phyloP scores from a whole-genome alignment of 768 basidiomycete genomes.

The Termitomyces sp. region DNA sequence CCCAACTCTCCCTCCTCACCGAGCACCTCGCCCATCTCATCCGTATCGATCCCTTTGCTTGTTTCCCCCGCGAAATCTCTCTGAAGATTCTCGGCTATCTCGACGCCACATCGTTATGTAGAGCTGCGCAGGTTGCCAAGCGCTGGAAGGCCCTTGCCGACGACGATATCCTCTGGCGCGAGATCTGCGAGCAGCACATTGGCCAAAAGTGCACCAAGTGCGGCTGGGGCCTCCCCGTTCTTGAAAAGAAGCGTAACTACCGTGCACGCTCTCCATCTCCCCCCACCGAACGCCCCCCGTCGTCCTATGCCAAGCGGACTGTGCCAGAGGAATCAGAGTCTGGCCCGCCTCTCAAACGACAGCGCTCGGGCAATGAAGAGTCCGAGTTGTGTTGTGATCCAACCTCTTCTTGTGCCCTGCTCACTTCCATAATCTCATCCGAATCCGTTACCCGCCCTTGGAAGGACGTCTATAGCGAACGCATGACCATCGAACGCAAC shows the following conservation, averaged over 20 bases:
- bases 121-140: slow-evolving; percentile 86
- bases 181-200: slow-evolving; percentile 98
- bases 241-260: slow-evolving; percentile 67
- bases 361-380: slow-evolving; percentile 30
- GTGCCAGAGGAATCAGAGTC: slow-evolving; percentile 25
- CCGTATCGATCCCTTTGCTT: slow-evolving; percentile 90
- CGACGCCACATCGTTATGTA: slow-evolving; percentile 89
- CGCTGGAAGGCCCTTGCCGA: slow-evolving; percentile 89
- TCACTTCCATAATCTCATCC: slow-evolving; percentile 25
- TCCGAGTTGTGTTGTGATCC: slow-evolving; percentile 5
- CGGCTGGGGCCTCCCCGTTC: slow-evolving; percentile 93
- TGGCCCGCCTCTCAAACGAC: slow-evolving; percentile 49
- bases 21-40: slow-evolving; percentile 90
- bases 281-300: slow-evolving; percentile 1
- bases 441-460: slow-evolving; percentile 77
- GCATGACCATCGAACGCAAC: slow-evolving; percentile 94
- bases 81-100: slow-evolving; percentile 86
- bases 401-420: slow-evolving; percentile 21
- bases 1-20: slow-evolving; percentile 92
- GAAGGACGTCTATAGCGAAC: slow-evolving; percentile 98
- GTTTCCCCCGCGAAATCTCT: slow-evolving; percentile 86
- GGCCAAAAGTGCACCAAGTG: slow-evolving; percentile 96
- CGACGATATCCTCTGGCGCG: slow-evolving; percentile 92
- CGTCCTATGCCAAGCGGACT: slow-evolving; percentile 34
- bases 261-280: slow-evolving; percentile 30